Evolutionary conservation across 1,284 basidiomycete genomes (phyloP).

Genomic region (Pascua sp.): DNA sequence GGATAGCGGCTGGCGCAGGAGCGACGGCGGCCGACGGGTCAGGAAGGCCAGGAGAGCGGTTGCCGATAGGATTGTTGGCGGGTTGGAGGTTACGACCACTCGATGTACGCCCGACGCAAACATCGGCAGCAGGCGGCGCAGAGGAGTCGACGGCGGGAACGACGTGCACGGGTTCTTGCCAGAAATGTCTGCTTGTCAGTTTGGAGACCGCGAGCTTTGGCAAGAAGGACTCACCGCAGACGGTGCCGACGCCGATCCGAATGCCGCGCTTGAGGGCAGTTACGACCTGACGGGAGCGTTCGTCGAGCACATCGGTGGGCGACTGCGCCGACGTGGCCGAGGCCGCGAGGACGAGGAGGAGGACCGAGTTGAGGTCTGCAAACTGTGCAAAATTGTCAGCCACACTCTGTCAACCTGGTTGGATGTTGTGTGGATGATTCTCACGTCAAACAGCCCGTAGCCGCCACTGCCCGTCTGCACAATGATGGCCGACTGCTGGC

Average conservation of each 20-base stretch:
- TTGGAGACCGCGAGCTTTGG: neutral
- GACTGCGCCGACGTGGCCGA: slow-evolving; percentile 19
- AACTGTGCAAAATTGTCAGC: slow-evolving; percentile 21
- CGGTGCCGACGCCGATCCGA: slow-evolving; percentile 23
- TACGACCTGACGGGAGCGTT: slow-evolving; percentile 21
- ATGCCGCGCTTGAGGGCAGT: slow-evolving; percentile 16
- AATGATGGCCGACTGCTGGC: slow-evolving; percentile 19
- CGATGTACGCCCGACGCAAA: slow-evolving; percentile 38
- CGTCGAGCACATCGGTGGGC: slow-evolving; percentile 12
- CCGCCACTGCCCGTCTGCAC: slow-evolving; percentile 19
- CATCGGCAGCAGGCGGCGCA: slow-evolving; percentile 29
- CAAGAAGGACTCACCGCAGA: slow-evolving; percentile 26
- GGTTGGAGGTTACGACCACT: slow-evolving; percentile 21
- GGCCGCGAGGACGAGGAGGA: slow-evolving; percentile 35
- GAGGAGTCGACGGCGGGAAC: slow-evolving; percentile 19
- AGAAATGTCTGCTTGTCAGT: slow-evolving; percentile 29
- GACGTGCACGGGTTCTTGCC: slow-evolving; percentile 35
- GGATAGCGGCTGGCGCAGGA: slow-evolving; percentile 21
- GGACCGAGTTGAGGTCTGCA: slow-evolving; percentile 38
- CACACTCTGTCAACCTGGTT: neutral
- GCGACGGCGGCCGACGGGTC: slow-evolving; percentile 21
- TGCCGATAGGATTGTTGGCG: slow-evolving; percentile 25
- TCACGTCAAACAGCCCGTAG: slow-evolving; percentile 38
- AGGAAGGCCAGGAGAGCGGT: slow-evolving; percentile 28
- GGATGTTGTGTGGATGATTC: neutral